These are phyloP conservation scores for Euphorbia celastroides DNA, from an alignment of 441 rosid species.

Conservation along the genomic window DNA sequence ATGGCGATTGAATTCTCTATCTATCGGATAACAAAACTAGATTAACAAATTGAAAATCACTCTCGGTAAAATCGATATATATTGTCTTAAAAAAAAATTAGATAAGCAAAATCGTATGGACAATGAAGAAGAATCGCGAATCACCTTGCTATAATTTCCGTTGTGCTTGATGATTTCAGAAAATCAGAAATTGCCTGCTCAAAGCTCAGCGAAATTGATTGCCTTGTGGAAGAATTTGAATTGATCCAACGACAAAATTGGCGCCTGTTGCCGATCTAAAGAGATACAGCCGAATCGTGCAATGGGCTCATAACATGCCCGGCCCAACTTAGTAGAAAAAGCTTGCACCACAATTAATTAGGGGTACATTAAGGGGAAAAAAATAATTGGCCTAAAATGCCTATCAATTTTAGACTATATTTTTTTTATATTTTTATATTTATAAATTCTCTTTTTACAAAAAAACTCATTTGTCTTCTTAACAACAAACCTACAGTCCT, in stretches of 20 bases:
- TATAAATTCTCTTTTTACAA: too few relatives aligned
- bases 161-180: background rate
- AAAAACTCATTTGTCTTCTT: too few relatives aligned
- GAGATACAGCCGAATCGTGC: background rate
- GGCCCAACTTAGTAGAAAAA: background rate
- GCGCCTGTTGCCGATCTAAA: background rate
- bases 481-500: too few relatives aligned
- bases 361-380: too few relatives aligned
- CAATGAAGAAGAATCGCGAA: background rate
- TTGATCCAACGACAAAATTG: background rate
- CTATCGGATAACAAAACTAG: background rate
- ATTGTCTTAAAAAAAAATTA: background rate
- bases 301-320: background rate
- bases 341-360: too few relatives aligned
- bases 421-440: too few relatives aligned
- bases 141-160: background rate
- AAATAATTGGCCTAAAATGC: too few relatives aligned
- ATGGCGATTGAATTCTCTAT: background rate
- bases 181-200: background rate
- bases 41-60: background rate
- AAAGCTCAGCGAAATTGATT: background rate
- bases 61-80: background rate
- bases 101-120: background rate
- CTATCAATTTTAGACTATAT: too few relatives aligned
- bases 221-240: background rate